Percentiles rank a stretch among this genome's conserved stretches.
Conservation (phyloP, 2,329 filamentous ascomycete species). For the Taxawa tesnikishii region DNA sequence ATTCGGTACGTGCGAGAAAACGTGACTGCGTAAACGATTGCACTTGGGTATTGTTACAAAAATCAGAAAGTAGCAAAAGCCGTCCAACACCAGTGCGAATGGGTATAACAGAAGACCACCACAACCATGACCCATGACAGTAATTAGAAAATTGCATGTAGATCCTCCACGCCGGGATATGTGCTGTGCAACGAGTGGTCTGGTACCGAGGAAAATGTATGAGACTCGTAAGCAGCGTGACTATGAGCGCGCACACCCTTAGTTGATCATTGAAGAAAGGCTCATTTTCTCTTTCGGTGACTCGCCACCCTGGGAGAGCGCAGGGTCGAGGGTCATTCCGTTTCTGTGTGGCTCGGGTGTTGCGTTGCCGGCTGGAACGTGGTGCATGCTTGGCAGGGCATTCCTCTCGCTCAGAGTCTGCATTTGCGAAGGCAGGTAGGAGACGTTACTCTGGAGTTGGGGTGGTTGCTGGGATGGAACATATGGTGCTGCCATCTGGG, state of each 20-base stretch:
- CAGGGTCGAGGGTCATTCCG: conserved; percentile 14
- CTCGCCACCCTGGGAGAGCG: conserved; percentile 14
- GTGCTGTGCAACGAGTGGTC: too few species aligned
- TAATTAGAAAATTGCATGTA: not conserved
- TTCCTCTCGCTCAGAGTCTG: conserved; percentile 1
- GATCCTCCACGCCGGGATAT: too few species aligned
- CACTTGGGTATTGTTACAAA: too few species aligned
- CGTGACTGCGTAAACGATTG: too few species aligned
- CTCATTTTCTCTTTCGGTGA: conserved; percentile 26
- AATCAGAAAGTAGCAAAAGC: too few species aligned
- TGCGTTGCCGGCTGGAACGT: conserved; percentile 5
- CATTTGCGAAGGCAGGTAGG: conserved; percentile 3
- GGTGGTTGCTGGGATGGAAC: conserved; percentile 17
- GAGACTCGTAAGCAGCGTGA: too few species aligned
- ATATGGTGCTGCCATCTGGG: conserved; percentile 10
- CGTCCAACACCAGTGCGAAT: too few species aligned
- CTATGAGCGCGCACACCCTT: too few species aligned
- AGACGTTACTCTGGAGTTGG: conserved; percentile 6
- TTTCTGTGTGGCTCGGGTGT: conserved; percentile 7
- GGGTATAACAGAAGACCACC: not conserved
- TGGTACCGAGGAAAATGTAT: too few species aligned
- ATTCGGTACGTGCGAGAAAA: too few species aligned
- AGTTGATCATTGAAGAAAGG: conserved; percentile 18
- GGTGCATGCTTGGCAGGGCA: conserved; percentile 1
- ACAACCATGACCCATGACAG: too few species aligned